These are phyloP conservation scores for Stephania cephalantha DNA, from an alignment of 164 flowering plant species.

Conservation along the genomic window DNA sequence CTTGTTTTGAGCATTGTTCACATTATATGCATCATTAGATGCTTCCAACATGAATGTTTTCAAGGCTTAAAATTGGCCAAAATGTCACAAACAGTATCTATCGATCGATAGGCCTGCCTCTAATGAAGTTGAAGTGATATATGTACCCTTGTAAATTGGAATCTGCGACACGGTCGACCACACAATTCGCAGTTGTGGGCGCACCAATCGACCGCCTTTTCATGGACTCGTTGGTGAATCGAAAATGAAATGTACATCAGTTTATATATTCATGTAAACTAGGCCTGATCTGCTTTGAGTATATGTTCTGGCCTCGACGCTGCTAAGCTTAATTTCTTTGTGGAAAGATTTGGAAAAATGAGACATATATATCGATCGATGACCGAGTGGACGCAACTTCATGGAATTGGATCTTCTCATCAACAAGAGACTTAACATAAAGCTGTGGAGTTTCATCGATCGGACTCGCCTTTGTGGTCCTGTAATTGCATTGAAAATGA, in stretches of 20 bases:
- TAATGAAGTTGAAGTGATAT: background rate
- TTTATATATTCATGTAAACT: too few species aligned
- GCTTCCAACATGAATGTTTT: background rate
- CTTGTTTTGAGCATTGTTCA: background rate
- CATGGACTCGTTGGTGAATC: background rate
- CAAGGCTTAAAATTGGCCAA: background rate
- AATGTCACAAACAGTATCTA: background rate
- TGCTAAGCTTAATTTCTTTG: too few species aligned
- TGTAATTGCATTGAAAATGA: background rate
- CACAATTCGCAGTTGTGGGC: background rate
- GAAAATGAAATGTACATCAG: background rate
- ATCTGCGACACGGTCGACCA: background rate
- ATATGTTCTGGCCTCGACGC: too few species aligned
- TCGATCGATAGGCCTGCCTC: background rate
- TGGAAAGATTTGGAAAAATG: too few species aligned
- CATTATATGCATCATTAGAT: background rate
- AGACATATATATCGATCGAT: too few species aligned
- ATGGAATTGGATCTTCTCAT: too few species aligned
- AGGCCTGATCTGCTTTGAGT: too few species aligned
- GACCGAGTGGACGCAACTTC: too few species aligned
- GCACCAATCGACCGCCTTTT: background rate
- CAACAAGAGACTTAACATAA: too few species aligned
- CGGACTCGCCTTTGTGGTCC: background rate
- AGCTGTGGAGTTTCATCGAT: background rate
- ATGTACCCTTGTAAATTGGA: background rate